These are phyloP conservation scores for Paraglomus brasilianum DNA, from an alignment of 192 early-diverging fungal genomes.

Conservation along the genomic window DNA sequence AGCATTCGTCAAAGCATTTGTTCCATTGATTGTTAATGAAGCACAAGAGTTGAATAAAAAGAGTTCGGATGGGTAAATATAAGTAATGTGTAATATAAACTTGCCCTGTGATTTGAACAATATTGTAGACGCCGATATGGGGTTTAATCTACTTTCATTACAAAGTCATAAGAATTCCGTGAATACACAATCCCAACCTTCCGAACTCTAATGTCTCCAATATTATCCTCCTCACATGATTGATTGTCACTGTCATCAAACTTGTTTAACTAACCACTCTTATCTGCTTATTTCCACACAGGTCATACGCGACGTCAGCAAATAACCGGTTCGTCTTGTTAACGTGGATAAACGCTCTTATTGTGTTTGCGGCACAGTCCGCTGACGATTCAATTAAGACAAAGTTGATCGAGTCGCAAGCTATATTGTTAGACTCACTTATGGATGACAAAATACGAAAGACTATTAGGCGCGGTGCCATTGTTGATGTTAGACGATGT, in stretches of 20 bases:
- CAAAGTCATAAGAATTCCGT: not conserved
- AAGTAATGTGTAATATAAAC: not conserved
- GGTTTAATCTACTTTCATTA: not conserved
- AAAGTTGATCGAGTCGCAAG: constrained; percentile 46
- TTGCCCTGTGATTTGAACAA: no score
- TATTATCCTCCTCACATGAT: not conserved
- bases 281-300: not conserved
- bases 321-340: constrained; percentile 60
- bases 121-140: no score
- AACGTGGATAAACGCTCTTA: constrained; percentile 60
- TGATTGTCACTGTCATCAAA: constrained; percentile 36
- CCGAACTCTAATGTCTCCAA: constrained; percentile 25
- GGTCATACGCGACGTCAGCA: constrained; percentile 44
- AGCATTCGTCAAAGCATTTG: constrained; percentile 56
- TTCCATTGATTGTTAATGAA: constrained; percentile 52
- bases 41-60: constrained; percentile 46
- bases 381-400: constrained; percentile 35
- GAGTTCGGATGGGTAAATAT: constrained; percentile 43
- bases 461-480: constrained; percentile 50
- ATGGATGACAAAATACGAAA: constrained; percentile 48
- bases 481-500: constrained; percentile 57
- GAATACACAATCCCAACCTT: constrained; percentile 12
- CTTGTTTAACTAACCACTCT: no score
- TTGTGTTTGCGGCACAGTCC: constrained; percentile 36
- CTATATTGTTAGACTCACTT: constrained; percentile 52